Evolutionary conservation across 2,329 filamentous ascomycete species (phyloP).

Genomic region (Didymella keratinophila): DNA sequence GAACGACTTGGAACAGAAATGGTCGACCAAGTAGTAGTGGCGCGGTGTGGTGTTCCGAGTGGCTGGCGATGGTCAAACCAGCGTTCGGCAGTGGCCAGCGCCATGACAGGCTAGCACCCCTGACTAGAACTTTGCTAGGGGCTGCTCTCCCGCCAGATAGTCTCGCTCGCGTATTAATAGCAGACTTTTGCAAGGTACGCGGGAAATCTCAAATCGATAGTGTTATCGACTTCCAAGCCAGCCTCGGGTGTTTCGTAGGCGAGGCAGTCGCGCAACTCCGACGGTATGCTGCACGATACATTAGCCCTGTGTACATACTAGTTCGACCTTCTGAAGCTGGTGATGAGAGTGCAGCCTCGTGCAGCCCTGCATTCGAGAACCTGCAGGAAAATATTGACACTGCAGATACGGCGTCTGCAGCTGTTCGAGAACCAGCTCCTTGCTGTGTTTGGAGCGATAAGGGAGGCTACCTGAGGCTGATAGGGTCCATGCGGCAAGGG

Average conservation of each 20-base stretch:
- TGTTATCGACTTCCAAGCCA: constrained; percentile 12
- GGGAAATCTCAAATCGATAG: constrained; percentile 24
- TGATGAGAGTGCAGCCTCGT: constrained; percentile 9
- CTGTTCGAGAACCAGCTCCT: not conserved
- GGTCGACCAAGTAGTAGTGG: constrained; percentile 20
- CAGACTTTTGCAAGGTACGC: constrained; percentile 21
- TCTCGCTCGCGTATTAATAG: constrained; percentile 17
- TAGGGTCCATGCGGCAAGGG: constrained; percentile 14
- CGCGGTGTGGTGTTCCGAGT: constrained; percentile 17
- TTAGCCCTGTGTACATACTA: not conserved
- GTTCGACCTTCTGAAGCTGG: constrained; percentile 1
- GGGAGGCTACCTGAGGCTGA: constrained; percentile 1
- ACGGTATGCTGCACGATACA: not conserved
- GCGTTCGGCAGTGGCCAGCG: constrained; percentile 13
- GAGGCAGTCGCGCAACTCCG: constrained; percentile 7
- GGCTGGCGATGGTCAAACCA: constrained; percentile 19
- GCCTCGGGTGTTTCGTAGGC: constrained; percentile 7
- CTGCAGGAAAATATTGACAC: constrained; percentile 12
- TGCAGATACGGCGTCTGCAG: constrained; percentile 14
- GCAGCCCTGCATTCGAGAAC: constrained; percentile 3
- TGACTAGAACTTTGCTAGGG: constrained; percentile 23
- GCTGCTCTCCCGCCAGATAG: constrained; percentile 19
- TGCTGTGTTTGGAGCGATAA: constrained; percentile 16
- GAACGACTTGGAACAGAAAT: constrained; percentile 10
- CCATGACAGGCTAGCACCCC: constrained; percentile 18